These are phyloP conservation scores for Akanthomyces uredinophilus DNA, from an alignment of 2,329 filamentous ascomycete genomes.

Conservation along the genomic window DNA sequence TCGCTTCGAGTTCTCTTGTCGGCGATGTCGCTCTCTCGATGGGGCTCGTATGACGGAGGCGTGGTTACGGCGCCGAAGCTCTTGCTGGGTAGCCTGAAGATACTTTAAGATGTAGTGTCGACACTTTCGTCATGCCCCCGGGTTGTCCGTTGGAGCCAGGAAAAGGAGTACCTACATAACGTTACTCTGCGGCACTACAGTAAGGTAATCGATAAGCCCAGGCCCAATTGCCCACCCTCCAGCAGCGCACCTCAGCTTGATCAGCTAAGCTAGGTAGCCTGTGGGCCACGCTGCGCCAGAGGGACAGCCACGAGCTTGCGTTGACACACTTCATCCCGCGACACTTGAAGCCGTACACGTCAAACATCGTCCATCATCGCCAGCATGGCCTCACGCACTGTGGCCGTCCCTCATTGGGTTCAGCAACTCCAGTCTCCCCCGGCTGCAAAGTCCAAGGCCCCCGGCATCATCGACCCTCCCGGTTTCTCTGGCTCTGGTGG, in stretches of 20 bases:
- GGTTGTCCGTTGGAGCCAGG: neutral
- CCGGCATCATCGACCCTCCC: constrained; percentile 74
- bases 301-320: neutral
- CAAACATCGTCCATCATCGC: neutral
- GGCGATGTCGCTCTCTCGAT: neutral
- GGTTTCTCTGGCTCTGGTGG: constrained; percentile 61
- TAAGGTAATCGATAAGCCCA: constrained; percentile 8
- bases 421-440: constrained; percentile 70
- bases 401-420: constrained; percentile 69
- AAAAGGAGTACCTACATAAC: neutral
- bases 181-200: neutral
- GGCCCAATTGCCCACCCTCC: neutral
- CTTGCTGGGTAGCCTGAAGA: no score
- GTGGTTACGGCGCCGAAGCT: no score
- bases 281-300: neutral
- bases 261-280: constrained; percentile 5
- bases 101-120: neutral
- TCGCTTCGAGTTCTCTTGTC: neutral
- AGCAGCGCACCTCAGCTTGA: neutral
- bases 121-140: neutral
- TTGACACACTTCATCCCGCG: neutral
- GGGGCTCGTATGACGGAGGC: neutral
- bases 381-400: constrained; percentile 28
- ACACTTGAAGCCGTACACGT: neutral
- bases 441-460: constrained; percentile 57